phyloP scores from a whole-genome alignment of 768 basidiomycete species.

The Boletus huronensis region DNA sequence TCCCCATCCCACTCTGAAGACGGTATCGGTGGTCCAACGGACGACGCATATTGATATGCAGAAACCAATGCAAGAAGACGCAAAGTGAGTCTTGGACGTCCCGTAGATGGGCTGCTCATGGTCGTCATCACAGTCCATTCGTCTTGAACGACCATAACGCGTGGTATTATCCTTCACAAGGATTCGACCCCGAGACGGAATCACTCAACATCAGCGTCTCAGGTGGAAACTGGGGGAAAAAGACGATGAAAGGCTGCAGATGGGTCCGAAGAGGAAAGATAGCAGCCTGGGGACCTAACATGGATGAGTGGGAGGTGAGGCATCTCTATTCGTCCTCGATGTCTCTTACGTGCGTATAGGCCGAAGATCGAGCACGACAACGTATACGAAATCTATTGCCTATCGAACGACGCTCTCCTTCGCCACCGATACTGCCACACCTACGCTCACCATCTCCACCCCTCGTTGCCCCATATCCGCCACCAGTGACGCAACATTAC shows the following conservation, averaged over 20 bases:
- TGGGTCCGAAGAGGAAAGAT: slow-evolving; percentile 85
- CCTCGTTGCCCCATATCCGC: slow-evolving; percentile 69
- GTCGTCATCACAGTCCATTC: slow-evolving; percentile 30
- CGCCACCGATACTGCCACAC: slow-evolving; percentile 72
- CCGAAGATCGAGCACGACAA: slow-evolving; percentile 81
- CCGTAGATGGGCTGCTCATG: slow-evolving; percentile 5
- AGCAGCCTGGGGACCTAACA: slow-evolving; percentile 76
- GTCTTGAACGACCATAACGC: slow-evolving; percentile 69
- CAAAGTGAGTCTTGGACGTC: slow-evolving; percentile 22
- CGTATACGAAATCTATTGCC: slow-evolving; percentile 69
- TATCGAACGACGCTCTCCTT: slow-evolving; percentile 56
- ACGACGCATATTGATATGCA: slow-evolving; percentile 23
- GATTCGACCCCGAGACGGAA: slow-evolving; percentile 61
- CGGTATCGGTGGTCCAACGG: not conserved
- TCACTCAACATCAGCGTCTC: slow-evolving; percentile 47
- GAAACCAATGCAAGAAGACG: slow-evolving; percentile 31
- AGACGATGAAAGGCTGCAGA: slow-evolving; percentile 67
- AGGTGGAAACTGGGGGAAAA: slow-evolving; percentile 83
- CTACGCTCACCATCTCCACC: slow-evolving; percentile 78
- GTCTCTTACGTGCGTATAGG: slow-evolving; percentile 38
- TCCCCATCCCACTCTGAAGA: too few relatives aligned
- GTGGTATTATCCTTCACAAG: slow-evolving; percentile 85
- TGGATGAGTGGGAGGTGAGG: slow-evolving; percentile 81
- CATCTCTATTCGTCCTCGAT: slow-evolving; percentile 2
- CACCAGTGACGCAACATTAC: slow-evolving; percentile 63